phyloP scores from a whole-genome alignment of 129 eudicot genomes.

The Erigeron canadensis region DNA sequence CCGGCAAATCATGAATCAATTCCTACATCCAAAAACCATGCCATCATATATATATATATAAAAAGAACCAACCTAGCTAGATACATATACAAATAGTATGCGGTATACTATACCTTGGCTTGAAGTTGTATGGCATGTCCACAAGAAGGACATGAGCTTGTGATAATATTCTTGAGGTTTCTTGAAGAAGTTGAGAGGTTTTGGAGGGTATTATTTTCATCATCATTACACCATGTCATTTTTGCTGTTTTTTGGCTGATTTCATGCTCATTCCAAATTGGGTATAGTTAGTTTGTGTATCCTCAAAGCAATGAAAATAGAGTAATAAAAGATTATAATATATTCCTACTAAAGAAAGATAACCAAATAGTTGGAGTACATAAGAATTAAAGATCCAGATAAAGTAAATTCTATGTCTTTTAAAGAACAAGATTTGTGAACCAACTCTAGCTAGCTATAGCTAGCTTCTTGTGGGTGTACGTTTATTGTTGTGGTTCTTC shows the following conservation, averaged over 20 bases:
- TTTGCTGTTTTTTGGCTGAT: slow-evolving; percentile 29
- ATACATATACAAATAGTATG: slow-evolving; percentile 3
- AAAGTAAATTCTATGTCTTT: slow-evolving; percentile 34
- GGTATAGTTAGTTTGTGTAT: slow-evolving; percentile 36
- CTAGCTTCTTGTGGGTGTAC: slow-evolving; percentile 28
- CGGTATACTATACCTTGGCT: slow-evolving; percentile 61
- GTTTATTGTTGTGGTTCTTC: too few species aligned
- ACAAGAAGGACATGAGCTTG: slow-evolving; percentile 79
- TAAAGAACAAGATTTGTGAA: slow-evolving; percentile 24
- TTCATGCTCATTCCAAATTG: slow-evolving; percentile 38
- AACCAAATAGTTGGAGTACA: slow-evolving; percentile 31
- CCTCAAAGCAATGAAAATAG: slow-evolving; percentile 37
- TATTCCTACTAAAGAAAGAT: slow-evolving; percentile 24
- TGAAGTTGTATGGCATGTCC: slow-evolving; percentile 62
- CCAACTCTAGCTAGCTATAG: slow-evolving; percentile 29
- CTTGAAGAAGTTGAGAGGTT: slow-evolving; percentile 38
- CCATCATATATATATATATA: not conserved
- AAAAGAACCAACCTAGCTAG: not conserved
- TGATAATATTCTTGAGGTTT: slow-evolving; percentile 23
- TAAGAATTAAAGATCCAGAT: slow-evolving; percentile 21
- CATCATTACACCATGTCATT: slow-evolving; percentile 61
- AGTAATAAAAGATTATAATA: slow-evolving; percentile 20
- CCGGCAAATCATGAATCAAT: slow-evolving; percentile 73
- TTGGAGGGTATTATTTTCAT: slow-evolving; percentile 41
- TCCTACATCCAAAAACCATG: slow-evolving; percentile 21